These are phyloP conservation scores for Cornus controversa DNA, from an alignment of 148 eudicot species.

Conservation along the genomic window DNA sequence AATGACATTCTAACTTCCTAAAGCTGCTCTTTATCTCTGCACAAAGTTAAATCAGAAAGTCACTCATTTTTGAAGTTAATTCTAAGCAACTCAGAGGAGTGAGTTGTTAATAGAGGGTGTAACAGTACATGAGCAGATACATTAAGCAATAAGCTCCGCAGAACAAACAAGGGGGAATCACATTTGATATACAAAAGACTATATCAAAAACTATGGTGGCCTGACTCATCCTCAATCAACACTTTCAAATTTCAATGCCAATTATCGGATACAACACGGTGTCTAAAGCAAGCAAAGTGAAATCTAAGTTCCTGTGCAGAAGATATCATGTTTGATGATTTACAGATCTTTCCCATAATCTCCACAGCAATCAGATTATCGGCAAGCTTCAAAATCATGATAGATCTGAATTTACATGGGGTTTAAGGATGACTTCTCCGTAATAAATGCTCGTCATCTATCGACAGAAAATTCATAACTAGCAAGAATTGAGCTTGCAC, in stretches of 20 bases:
- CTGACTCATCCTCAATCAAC: not conserved
- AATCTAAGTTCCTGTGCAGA: slow-evolving; percentile 19
- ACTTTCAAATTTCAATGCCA: slow-evolving; percentile 6
- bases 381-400: slow-evolving; percentile 19
- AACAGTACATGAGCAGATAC: too few species aligned
- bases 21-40: too few species aligned
- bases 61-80: too few species aligned
- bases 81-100: too few species aligned
- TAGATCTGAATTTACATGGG: slow-evolving; percentile 6
- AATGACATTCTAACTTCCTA: too few species aligned
- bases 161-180: not conserved
- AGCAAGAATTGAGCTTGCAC: slow-evolving; percentile 15
- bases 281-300: slow-evolving; percentile 25
- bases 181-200: not conserved
- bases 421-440: not conserved
- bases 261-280: slow-evolving; percentile 10
- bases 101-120: too few species aligned
- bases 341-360: slow-evolving; percentile 27
- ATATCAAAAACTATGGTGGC: not conserved
- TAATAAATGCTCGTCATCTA: not conserved
- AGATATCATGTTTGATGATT: slow-evolving; percentile 26
- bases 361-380: slow-evolving; percentile 9
- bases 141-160: not conserved
- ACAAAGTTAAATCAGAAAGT: too few species aligned
- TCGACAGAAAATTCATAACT: slow-evolving; percentile 9